phyloP scores from a whole-genome alignment of 1,284 basidiomycete species.

The Trametes hirsuta region DNA sequence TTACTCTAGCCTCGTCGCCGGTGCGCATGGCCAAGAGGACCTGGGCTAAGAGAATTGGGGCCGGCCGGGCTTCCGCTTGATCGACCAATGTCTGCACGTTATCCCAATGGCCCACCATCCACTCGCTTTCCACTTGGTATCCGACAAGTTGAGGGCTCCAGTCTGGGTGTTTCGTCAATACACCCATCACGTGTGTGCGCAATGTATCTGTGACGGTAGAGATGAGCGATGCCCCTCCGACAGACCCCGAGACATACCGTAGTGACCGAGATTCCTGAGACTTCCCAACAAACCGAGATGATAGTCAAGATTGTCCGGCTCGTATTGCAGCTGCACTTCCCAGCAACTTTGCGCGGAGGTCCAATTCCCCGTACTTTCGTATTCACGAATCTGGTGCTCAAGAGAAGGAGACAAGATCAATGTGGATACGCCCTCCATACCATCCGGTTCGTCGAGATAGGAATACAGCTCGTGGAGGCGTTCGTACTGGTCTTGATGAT shows the following conservation, averaged over 20 bases:
- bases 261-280: constrained; percentile 94
- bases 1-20: constrained; percentile 49
- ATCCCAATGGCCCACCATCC: constrained; percentile 95
- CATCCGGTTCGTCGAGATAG: constrained; percentile 96
- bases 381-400: constrained; percentile 97
- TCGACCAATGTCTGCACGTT: constrained; percentile 70
- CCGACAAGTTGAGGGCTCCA: constrained; percentile 84
- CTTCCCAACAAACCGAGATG: constrained; percentile 93
- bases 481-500: constrained; percentile 78
- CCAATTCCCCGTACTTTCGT: constrained; percentile 97
- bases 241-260: constrained; percentile 62
- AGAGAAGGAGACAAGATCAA: constrained; percentile 88
- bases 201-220: constrained; percentile 73
- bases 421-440: constrained; percentile 98
- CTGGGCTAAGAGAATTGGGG: constrained; percentile 80
- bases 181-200: constrained; percentile 93
- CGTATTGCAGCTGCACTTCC: constrained; percentile 95
- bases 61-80: constrained; percentile 49
- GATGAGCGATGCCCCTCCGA: neutral
- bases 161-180: constrained; percentile 83
- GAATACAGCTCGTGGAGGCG: constrained; percentile 96
- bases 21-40: constrained; percentile 82
- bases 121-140: constrained; percentile 93
- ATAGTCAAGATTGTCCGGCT: constrained; percentile 86
- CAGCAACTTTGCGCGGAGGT: constrained; percentile 99